Base-by-base conservation (phyloP, 805 yeast species). In the Candida ipomoeae region DNA sequence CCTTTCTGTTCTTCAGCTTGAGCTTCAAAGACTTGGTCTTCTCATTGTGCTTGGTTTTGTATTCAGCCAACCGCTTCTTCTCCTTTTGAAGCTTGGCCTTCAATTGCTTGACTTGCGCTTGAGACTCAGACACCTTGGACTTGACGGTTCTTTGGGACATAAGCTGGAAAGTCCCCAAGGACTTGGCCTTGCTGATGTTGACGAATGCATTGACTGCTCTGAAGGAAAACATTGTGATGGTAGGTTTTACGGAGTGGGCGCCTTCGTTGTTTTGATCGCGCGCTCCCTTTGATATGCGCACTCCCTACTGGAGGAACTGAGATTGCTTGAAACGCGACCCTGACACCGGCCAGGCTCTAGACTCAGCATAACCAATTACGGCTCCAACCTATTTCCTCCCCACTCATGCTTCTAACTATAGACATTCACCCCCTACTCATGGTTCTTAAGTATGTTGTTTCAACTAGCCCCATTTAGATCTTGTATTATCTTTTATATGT, bases 61-160 rank as follows among this genome's bases (percentile, higher is more conserved):
- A 32, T 4, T 33, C 50, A 33, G 46, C 49, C 44, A 52, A 52
- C 15, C 37, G 49, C 29, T 41, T 39, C 39, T 56, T 62, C 38
- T 55, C 59, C 54, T 61, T 60, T 53, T 62, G 55, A 48, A 59
- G 53, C 46, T 60, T 60, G 26, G 39, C 23, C 48, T 37, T 52
- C n/a, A 44, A 33, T 23, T 42, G 38, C 20, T 32, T 42, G 17
- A 42, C 5, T n/a, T 32, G 6, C 5, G 45, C 45, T 11, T 20
- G 5, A 13, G 34, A 6, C 18, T 2, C 20, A 3, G 45, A 15
- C n/a, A 31, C 45, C 7, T 20, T n/a, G 18, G 50, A 20, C 33
- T 46, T 38, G 29, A 32, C 1, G 2, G 45, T n/a, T 40, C 46
- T 52, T 11, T 43, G 41, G n/a, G 52, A 45, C 39, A 48, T 35